phyloP scores from a whole-genome alignment of 2,329 filamentous ascomycete species.

The Colletotrichum cereale region DNA sequence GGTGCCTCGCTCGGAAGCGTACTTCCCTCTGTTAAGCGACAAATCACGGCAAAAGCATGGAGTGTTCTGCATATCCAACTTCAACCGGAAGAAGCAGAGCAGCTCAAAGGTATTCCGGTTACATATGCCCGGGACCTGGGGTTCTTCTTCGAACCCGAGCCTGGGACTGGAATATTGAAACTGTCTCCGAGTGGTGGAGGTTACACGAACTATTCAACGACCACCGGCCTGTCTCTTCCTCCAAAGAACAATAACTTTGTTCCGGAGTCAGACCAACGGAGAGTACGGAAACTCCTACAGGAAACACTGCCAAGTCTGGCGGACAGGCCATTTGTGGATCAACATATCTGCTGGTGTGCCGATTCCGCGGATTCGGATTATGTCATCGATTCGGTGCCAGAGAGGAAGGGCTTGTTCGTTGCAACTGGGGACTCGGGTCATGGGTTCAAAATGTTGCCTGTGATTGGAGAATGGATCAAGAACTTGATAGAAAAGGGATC shows the following conservation, averaged over 20 bases:
- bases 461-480: constrained; percentile 64
- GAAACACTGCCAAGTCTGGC: constrained; percentile 66
- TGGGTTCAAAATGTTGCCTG: constrained; percentile 72
- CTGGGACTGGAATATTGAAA: constrained; percentile 68
- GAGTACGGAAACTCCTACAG: constrained; percentile 61
- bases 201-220: constrained; percentile 58
- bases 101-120: constrained; percentile 69
- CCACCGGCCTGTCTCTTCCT: constrained; percentile 55
- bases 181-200: constrained; percentile 70
- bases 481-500: constrained; percentile 58
- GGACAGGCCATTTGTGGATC: constrained; percentile 66
- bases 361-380: constrained; percentile 72
- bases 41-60: constrained; percentile 68
- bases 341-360: constrained; percentile 72
- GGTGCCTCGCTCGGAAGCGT: constrained; percentile 63
- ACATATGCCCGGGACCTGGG: constrained; percentile 72
- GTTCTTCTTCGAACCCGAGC: constrained; percentile 75
- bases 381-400: constrained; percentile 69
- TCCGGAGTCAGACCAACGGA: constrained; percentile 63
- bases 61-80: constrained; percentile 70
- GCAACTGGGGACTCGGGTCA: constrained; percentile 71
- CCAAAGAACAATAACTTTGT: constrained; percentile 60
- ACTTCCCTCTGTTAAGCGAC: constrained; percentile 60
- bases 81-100: constrained; percentile 63
- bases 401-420: constrained; percentile 61